Conservation (phyloP, 768 basidiomycete genomes). For the Stropharia rugosoannulata region DNA sequence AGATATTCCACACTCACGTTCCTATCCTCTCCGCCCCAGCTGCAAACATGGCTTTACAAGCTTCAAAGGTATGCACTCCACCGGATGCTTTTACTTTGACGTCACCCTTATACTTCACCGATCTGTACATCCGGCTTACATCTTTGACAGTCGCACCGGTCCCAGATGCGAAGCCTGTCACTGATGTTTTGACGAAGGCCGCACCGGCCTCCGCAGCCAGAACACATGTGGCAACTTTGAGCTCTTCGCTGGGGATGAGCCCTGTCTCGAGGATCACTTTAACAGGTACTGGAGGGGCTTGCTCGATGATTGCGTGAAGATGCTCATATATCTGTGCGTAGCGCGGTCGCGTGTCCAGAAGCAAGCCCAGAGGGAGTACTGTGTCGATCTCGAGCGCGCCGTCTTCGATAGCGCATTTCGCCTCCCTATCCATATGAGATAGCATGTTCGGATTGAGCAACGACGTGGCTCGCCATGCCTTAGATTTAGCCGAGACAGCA, state of each 20-base stretch:
- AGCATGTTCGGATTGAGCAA: not conserved
- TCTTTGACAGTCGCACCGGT: slow-evolving; percentile 42
- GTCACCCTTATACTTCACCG: slow-evolving; percentile 28
- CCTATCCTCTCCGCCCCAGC: slow-evolving; percentile 55
- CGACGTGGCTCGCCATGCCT: slow-evolving; percentile 38
- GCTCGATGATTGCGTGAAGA: slow-evolving; percentile 36
- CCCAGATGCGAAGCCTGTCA: slow-evolving; percentile 51
- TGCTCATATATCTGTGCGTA: slow-evolving; percentile 38
- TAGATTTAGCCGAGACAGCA: slow-evolving; percentile 39
- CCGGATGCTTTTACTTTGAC: slow-evolving; percentile 54
- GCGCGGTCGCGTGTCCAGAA: slow-evolving; percentile 34
- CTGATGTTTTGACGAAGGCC: slow-evolving; percentile 52
- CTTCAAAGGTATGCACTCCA: slow-evolving; percentile 45
- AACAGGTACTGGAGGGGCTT: slow-evolving; percentile 32
- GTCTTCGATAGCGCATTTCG: slow-evolving; percentile 40
- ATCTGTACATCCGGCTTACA: slow-evolving; percentile 41
- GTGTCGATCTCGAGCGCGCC: slow-evolving; percentile 54
- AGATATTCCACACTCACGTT: slow-evolving; percentile 37
- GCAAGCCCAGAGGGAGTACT: slow-evolving; percentile 47
- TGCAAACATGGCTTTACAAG: slow-evolving; percentile 44
- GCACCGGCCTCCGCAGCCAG: slow-evolving; percentile 51
- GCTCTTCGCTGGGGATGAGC: slow-evolving; percentile 40
- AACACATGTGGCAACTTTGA: slow-evolving; percentile 44
- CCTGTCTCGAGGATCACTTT: slow-evolving; percentile 56
- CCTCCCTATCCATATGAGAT: slow-evolving; percentile 34